Conservation (phyloP, 2,329 filamentous ascomycete species). For the Claviceps digitariae region DNA sequence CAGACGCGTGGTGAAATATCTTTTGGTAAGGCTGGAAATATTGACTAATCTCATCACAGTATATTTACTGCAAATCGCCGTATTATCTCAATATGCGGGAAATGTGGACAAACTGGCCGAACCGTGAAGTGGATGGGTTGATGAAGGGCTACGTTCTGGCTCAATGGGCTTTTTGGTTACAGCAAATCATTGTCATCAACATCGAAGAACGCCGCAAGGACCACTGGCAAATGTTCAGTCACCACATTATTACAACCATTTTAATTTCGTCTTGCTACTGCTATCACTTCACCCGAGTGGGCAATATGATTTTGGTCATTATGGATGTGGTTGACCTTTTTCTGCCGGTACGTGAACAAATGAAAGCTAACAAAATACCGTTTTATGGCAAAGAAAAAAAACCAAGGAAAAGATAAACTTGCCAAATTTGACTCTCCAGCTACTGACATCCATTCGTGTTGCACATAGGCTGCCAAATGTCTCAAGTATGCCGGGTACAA, state of each 20-base stretch:
- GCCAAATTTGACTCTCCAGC: neutral
- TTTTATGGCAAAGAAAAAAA: neutral
- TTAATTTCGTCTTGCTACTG: conserved; percentile 74
- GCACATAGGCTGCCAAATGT: conserved; percentile 65
- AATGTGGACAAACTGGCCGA: conserved; percentile 78
- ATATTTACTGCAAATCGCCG: conserved; percentile 63
- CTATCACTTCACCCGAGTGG: conserved; percentile 77
- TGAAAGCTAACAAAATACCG: too few species aligned
- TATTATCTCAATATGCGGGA: conserved; percentile 67
- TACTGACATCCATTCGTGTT: neutral
- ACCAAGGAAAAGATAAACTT: too few species aligned
- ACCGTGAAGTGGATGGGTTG: conserved; percentile 58
- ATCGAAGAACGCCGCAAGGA: conserved; percentile 93
- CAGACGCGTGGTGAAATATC: neutral
- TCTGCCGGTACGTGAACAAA: conserved; percentile 54
- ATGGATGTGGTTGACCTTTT: conserved; percentile 92
- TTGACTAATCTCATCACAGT: conserved; percentile 33
- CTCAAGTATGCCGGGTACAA: conserved; percentile 78
- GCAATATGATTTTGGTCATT: conserved; percentile 74
- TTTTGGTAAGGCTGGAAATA: neutral
- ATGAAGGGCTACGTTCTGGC: conserved; percentile 84
- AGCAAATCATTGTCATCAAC: conserved; percentile 88
- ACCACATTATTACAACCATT: conserved; percentile 79
- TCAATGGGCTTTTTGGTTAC: conserved; percentile 86
- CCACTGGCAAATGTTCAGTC: conserved; percentile 91